These are phyloP conservation scores for Penicillium paneum DNA, from an alignment of 2,329 filamentous ascomycete genomes.

Conservation along the genomic window DNA sequence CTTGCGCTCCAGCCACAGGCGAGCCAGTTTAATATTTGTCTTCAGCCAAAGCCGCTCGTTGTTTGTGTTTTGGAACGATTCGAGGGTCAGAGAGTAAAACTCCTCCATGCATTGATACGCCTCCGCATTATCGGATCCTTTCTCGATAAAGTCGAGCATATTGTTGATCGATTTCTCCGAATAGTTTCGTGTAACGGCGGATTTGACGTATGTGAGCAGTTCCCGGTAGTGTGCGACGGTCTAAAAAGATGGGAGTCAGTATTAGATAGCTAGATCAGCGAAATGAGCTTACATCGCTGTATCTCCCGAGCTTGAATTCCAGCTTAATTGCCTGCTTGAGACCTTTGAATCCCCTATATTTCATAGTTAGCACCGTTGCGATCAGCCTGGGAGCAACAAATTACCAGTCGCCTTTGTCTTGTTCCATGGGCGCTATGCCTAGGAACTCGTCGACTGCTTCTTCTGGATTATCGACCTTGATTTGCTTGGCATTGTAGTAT, in stretches of 20 bases:
- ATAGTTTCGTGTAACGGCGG: slow-evolving; percentile 94
- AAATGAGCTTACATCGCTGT: slow-evolving; percentile 64
- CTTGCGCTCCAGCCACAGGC: slow-evolving; percentile 85
- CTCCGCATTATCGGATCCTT: slow-evolving; percentile 70
- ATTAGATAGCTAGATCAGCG: background rate
- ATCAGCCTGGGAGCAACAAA: slow-evolving; percentile 12
- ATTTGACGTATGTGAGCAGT: slow-evolving; percentile 95
- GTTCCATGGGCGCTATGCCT: slow-evolving; percentile 76
- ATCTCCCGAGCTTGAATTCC: slow-evolving; percentile 87
- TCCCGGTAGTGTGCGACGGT: slow-evolving; percentile 90
- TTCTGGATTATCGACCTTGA: slow-evolving; percentile 81
- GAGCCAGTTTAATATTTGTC: slow-evolving; percentile 94
- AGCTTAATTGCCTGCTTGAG: slow-evolving; percentile 97
- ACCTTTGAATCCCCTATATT: slow-evolving; percentile 78
- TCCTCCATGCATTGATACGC: slow-evolving; percentile 83
- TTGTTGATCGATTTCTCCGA: slow-evolving; percentile 99
- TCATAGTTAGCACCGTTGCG: slow-evolving; percentile 9
- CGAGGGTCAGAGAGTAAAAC: slow-evolving; percentile 89
- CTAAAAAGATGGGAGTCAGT: slow-evolving; percentile 45
- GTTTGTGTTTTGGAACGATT: slow-evolving; percentile 95
- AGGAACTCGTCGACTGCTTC: slow-evolving; percentile 90
- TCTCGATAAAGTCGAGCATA: slow-evolving; percentile 97
- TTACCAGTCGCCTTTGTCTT: slow-evolving; percentile 91
- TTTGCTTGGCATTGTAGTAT: slow-evolving; percentile 99
- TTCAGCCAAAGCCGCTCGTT: slow-evolving; percentile 97